Base-by-base conservation (phyloP, 1,284 basidiomycete genomes). In the Ustilago vetiveriae region DNA sequence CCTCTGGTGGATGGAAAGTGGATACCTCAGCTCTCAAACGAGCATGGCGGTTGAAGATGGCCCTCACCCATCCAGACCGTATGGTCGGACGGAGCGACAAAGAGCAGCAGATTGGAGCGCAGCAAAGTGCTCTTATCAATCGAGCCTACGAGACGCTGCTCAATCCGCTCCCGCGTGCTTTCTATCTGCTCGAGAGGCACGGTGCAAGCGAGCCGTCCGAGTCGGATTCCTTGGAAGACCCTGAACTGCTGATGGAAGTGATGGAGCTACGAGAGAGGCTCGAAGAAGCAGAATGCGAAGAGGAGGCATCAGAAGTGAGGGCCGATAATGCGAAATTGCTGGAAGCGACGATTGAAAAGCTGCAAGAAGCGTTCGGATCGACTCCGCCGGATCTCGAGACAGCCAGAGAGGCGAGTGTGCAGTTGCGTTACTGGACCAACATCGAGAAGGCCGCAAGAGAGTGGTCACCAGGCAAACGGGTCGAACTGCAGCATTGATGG, bases 371-470 rank as follows among this genome's bases (percentile, higher is more conserved):
- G 9, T 81, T 81, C 38, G 56, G 38, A 14, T 9, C 38, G 16
- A 22, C 24, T 0, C 74, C 74, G 26, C 59, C 66, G 2, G 62
- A 79, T 38, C 39, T 68, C 17, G 64, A 67, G 24, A 54, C 47
- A 16, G 72, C 76, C 1, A 48, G 62, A 11, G 32, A 68, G 41
- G 67, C 72, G 2, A 66, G 75, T 0, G 59, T 80, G 26, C 63
- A 78, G 51, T 53, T 81, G 54, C 67, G 79, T 3, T 81, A 81
- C 45, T 81, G 79, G 79, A 73, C 59, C 24, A 81, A 81, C 44
- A 81, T 81, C 40, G 77, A 77, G 6, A 74, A 78, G 49, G 78
- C 79, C 3, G 69, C 75, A 4, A 57, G 71, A 17, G 79, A 81
- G 42, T 80, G 79, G 78, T 65, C 65, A 37, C 75, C 72, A 6